Percentiles rank a stretch among this genome's conserved stretches.
Evolutionary conservation across 2,329 filamentous ascomycete genomes (phyloP).

Genomic region (Colletotrichum higginsianum): DNA sequence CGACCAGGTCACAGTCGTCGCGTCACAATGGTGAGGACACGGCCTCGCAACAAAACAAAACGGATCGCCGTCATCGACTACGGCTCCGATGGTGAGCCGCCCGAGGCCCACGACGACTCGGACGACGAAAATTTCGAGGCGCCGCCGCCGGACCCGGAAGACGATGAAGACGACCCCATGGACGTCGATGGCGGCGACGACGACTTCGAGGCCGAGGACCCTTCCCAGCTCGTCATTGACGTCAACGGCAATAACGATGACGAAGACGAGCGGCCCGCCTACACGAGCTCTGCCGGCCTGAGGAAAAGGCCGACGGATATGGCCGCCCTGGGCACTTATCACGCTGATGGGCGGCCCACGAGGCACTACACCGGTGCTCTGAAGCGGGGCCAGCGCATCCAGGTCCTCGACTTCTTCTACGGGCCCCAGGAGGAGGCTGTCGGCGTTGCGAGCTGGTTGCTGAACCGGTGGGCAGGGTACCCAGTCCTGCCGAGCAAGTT

Average conservation of each 20-base stretch:
- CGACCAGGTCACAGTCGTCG: neutral
- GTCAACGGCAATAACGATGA: conserved; percentile 46
- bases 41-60: conserved; percentile 34
- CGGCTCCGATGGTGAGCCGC: conserved; percentile 34
- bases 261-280: conserved; percentile 47
- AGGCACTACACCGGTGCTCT: conserved; percentile 57
- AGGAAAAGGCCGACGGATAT: conserved; percentile 40
- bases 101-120: conserved; percentile 41
- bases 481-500: conserved; percentile 48
- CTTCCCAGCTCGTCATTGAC: conserved; percentile 47
- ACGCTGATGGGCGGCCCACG: conserved; percentile 45
- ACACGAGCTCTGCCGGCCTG: conserved; percentile 46
- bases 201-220: conserved; percentile 50
- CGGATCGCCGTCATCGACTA: conserved; percentile 33
- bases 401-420: conserved; percentile 47
- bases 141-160: conserved; percentile 44
- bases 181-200: conserved; percentile 51
- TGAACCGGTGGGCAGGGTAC: conserved; percentile 51
- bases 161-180: conserved; percentile 50
- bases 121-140: conserved; percentile 45
- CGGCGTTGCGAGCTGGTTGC: conserved; percentile 42
- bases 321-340: conserved; percentile 37
- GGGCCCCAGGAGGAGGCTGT: conserved; percentile 44
- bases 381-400: conserved; percentile 45
- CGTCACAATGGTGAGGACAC: conserved; percentile 32